Conservation (phyloP, 2,329 filamentous ascomycete species). For the Juglanconis oblonga region DNA sequence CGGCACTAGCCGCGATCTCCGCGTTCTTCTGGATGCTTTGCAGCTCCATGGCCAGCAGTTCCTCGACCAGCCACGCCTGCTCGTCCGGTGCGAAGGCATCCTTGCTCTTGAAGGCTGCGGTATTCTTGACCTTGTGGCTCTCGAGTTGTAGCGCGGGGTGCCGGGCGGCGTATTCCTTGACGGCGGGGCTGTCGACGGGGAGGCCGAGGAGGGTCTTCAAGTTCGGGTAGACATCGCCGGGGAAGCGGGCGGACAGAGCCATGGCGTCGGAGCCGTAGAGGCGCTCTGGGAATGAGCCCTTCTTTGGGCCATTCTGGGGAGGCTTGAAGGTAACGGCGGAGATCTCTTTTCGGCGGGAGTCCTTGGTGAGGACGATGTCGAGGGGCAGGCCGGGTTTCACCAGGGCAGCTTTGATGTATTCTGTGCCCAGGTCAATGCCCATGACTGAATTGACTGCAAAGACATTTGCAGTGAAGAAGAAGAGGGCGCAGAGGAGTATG, state of each 20-base stretch:
- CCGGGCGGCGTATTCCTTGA: constrained; percentile 67
- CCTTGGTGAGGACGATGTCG: constrained; percentile 96
- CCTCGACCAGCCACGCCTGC: constrained; percentile 77
- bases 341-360: constrained; percentile 92
- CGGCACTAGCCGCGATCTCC: constrained; percentile 72
- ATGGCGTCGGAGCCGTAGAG: constrained; percentile 90
- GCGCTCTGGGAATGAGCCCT: constrained; percentile 76
- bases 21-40: constrained; percentile 89
- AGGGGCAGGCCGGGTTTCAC: constrained; percentile 97
- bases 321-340: constrained; percentile 94
- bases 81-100: constrained; percentile 57
- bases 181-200: constrained; percentile 54
- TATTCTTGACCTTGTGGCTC: constrained; percentile 57
- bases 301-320: constrained; percentile 59
- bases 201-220: constrained; percentile 88
- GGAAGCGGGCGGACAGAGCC: constrained; percentile 81
- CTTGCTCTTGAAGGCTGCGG: constrained; percentile 78
- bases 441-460: constrained; percentile 70
- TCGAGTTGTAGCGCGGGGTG: constrained; percentile 77
- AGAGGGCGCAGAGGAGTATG: constrained; percentile 35
- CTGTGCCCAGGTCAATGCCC: constrained; percentile 90
- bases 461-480: constrained; percentile 46
- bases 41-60: constrained; percentile 93
- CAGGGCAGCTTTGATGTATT: constrained; percentile 93
- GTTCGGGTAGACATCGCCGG: constrained; percentile 91